A percentile compares a stretch with the other conserved stretches of the same genome.
Conservation (phyloP, 352 stramenopile genomes). For the Phytophthora agathidicida region DNA sequence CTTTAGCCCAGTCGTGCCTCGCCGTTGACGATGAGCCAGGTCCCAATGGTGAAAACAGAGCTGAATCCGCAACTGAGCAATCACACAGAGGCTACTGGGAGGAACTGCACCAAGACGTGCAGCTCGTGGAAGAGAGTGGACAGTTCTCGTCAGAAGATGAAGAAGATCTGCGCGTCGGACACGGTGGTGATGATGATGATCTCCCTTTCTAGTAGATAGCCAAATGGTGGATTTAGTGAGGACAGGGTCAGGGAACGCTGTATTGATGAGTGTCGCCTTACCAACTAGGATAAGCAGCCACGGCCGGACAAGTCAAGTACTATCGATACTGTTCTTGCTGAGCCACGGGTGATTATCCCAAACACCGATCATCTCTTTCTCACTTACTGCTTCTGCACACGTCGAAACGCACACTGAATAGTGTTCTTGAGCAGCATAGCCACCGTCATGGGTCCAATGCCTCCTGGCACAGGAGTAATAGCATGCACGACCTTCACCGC, state of each 20-base stretch:
- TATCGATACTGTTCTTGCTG: conserved; percentile 3
- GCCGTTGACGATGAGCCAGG: not conserved
- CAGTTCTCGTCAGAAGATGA: conserved; percentile 79
- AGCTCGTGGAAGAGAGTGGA: conserved; percentile 78
- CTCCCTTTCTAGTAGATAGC: conserved; percentile 1
- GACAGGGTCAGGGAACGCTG: conserved; percentile 19
- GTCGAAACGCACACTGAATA: conserved; percentile 47
- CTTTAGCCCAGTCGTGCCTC: conserved; percentile 36
- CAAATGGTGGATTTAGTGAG: not conserved
- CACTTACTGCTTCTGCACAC: conserved; percentile 23
- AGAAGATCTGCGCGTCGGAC: conserved; percentile 10
- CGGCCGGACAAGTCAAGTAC: conserved; percentile 7
- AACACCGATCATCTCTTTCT: not conserved
- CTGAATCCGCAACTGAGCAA: conserved; percentile 13
- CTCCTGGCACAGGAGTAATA: conserved; percentile 97
- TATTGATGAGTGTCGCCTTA: conserved; percentile 32
- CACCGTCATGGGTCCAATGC: conserved; percentile 98
- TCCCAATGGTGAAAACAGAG: not conserved
- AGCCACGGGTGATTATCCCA: conserved; percentile 26
- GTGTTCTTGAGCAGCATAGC: conserved; percentile 93
- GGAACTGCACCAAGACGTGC: conserved; percentile 68
- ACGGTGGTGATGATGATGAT: conserved; percentile 13
- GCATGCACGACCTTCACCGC: conserved; percentile 85
- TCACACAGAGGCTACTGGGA: conserved; percentile 56
- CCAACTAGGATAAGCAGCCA: conserved; percentile 32